A percentile compares a stretch with the other conserved stretches of the same genome.
Evolutionary conservation across 345 rosid genomes (phyloP).

Genomic region (Moricandia arvensis): DNA sequence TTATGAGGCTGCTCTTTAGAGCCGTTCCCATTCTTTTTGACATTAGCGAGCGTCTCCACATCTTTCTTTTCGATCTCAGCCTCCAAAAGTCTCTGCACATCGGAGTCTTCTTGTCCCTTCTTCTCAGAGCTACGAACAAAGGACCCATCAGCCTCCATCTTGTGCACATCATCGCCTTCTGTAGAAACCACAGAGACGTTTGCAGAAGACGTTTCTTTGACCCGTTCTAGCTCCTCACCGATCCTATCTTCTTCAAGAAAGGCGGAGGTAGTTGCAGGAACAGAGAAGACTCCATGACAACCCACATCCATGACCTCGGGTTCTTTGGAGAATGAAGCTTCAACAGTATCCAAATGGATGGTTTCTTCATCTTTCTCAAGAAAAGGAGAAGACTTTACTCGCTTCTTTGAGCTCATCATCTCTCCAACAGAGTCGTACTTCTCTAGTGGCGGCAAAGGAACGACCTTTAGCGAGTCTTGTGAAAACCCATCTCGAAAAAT

Average conservation of each 20-base stretch:
- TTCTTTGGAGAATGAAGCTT: constrained; percentile 27
- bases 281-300: constrained; percentile 13
- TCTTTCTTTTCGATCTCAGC: constrained; percentile 25
- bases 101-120: constrained; percentile 30
- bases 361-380: constrained; percentile 34
- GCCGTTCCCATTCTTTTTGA: constrained; percentile 20
- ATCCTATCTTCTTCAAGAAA: constrained; percentile 23
- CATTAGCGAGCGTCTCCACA: not conserved
- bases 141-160: constrained; percentile 25
- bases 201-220: not conserved
- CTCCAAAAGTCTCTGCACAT: constrained; percentile 45
- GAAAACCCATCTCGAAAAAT: not conserved
- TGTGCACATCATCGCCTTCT: constrained; percentile 7
- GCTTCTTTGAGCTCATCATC: constrained; percentile 32
- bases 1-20: constrained; percentile 19
- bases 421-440: constrained; percentile 19
- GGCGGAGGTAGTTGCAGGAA: constrained; percentile 32
- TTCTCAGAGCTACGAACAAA: constrained; percentile 25
- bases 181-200: constrained; percentile 23
- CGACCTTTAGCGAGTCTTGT: constrained; percentile 20
- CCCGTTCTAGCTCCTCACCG: constrained; percentile 11
- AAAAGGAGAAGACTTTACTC: constrained; percentile 29
- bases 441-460: constrained; percentile 25
- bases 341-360: constrained; percentile 9
- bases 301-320: constrained; percentile 12